phyloP scores from a whole-genome alignment of 2,329 filamentous ascomycete genomes.

The Coniochaeta sp. region DNA sequence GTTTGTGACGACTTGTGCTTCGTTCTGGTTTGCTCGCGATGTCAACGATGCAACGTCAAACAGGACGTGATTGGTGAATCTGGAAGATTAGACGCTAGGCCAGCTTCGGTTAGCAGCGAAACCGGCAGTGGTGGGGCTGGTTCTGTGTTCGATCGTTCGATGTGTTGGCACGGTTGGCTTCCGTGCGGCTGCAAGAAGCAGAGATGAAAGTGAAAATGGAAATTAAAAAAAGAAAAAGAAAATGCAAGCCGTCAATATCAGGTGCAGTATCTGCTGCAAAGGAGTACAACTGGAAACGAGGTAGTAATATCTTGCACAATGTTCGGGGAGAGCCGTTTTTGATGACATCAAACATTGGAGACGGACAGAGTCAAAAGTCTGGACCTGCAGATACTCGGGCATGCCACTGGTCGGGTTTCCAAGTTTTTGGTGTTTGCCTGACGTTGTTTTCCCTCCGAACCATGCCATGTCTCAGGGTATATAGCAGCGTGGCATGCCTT shows the following conservation, averaged over 20 bases:
- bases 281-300: neutral
- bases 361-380: neutral
- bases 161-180: neutral
- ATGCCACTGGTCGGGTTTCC: neutral
- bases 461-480: neutral
- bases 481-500: neutral
- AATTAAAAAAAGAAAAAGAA: neutral
- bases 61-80: neutral
- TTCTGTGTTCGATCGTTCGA: neutral
- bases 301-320: neutral
- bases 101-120: slow-evolving; percentile 1
- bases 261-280: too few relatives aligned
- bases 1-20: slow-evolving; percentile 1
- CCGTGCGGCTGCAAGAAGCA: too few relatives aligned
- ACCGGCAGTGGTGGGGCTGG: neutral
- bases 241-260: neutral
- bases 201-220: neutral
- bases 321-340: too few relatives aligned
- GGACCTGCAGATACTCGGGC: neutral
- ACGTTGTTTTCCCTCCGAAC: neutral
- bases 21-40: slow-evolving; percentile 1
- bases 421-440: neutral
- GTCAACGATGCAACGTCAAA: neutral
- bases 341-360: neutral
- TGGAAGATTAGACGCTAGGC: neutral